Conservation (phyloP, 2,329 filamentous ascomycete species). For the Dactylellina sp. region DNA sequence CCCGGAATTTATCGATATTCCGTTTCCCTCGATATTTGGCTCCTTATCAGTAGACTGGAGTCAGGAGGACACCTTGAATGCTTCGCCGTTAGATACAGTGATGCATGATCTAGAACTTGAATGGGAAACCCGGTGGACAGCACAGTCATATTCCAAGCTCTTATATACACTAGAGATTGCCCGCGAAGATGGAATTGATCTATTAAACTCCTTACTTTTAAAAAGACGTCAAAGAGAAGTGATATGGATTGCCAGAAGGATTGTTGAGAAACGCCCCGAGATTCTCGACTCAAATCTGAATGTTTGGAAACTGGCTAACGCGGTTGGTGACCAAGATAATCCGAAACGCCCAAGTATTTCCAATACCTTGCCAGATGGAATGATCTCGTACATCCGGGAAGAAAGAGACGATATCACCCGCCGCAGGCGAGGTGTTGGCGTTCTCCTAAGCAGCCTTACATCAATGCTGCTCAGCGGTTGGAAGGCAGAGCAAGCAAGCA, state of each 20-base stretch:
- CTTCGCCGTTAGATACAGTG: slow-evolving; percentile 14
- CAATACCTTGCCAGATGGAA: slow-evolving; percentile 39
- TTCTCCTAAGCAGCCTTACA: slow-evolving; percentile 47
- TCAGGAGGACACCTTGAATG: neutral
- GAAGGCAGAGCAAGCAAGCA: slow-evolving; percentile 27
- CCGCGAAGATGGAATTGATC: slow-evolving; percentile 50
- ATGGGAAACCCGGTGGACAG: slow-evolving; percentile 44
- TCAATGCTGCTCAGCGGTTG: slow-evolving; percentile 54
- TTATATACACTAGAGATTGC: slow-evolving; percentile 54
- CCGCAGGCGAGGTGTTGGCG: slow-evolving; percentile 42
- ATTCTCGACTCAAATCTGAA: slow-evolving; percentile 25
- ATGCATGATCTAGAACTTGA: slow-evolving; percentile 37
- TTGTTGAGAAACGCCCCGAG: slow-evolving; percentile 34
- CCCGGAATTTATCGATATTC: slow-evolving; percentile 29
- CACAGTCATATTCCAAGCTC: slow-evolving; percentile 36
- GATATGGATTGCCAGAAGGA: slow-evolving; percentile 42
- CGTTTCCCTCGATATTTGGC: slow-evolving; percentile 41
- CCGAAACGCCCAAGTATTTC: slow-evolving; percentile 35
- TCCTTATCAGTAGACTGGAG: slow-evolving; percentile 7
- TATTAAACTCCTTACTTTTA: slow-evolving; percentile 42
- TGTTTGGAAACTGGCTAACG: slow-evolving; percentile 42
- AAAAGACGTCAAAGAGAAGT: slow-evolving; percentile 44
- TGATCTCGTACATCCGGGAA: slow-evolving; percentile 20
- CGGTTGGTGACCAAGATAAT: slow-evolving; percentile 38
- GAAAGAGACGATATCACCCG: slow-evolving; percentile 37